Evolutionary conservation across 1,284 basidiomycete species (phyloP).

Genomic region (Microbotryum silenes-acaulis): DNA sequence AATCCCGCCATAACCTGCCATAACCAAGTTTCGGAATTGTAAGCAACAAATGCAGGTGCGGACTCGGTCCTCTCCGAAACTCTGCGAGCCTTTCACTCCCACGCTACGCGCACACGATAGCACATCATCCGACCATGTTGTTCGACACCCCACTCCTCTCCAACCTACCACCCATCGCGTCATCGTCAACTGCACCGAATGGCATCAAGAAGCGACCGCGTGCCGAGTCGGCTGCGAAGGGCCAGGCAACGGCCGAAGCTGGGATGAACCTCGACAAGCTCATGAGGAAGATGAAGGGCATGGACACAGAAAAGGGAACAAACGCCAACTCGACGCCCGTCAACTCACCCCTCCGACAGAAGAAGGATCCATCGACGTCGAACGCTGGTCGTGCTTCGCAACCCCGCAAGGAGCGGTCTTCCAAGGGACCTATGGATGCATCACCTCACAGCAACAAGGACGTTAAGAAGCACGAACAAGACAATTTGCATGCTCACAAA

Average conservation of each 20-base stretch:
- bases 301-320: conserved; percentile 9
- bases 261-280: conserved; percentile 71
- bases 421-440: no score
- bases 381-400: no score
- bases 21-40: no score
- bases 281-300: conserved; percentile 53
- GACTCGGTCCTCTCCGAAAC: no score
- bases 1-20: no score
- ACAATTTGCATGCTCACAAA: background rate
- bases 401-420: no score
- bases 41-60: no score
- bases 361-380: no score
- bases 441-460: no score
- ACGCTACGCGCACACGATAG: background rate
- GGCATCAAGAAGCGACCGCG: conserved; percentile 20
- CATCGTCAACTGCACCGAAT: background rate
- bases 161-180: background rate
- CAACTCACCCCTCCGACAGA: no score
- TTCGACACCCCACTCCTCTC: conserved; percentile 29
- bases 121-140: conserved; percentile 11
- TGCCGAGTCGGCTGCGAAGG: conserved; percentile 2
- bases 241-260: conserved; percentile 36
- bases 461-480: background rate
- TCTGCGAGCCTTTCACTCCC: background rate
- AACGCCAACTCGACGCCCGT: no score